Conservation (phyloP, 2,329 filamentous ascomycete genomes). For the Colletotrichum scovillei region DNA sequence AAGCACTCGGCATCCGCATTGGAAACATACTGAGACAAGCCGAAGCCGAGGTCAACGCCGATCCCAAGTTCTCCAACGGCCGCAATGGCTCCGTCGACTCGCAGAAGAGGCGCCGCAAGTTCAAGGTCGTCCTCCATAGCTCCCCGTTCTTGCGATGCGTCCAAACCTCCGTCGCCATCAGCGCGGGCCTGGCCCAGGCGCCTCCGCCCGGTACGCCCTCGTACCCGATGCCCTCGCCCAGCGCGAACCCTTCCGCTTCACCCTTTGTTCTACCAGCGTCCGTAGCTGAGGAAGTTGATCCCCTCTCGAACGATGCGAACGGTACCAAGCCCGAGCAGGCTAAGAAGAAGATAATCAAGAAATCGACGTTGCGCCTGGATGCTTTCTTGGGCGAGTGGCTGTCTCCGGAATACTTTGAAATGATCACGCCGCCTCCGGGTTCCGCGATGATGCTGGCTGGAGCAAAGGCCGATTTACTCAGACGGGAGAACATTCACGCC, state of each 20-base stretch:
- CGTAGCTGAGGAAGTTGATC: constrained; percentile 22
- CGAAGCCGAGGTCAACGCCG: constrained; percentile 54
- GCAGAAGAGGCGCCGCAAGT: constrained; percentile 65
- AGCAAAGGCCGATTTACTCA: constrained; percentile 88
- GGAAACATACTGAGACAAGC: constrained; percentile 74
- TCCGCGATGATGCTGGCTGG: constrained; percentile 88
- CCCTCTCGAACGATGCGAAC: constrained; percentile 32
- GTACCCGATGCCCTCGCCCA: constrained; percentile 47
- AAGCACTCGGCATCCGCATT: constrained; percentile 84
- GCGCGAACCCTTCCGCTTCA: constrained; percentile 29
- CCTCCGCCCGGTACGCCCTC: constrained; percentile 44
- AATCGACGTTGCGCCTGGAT: constrained; percentile 81
- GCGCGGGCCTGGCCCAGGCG: constrained; percentile 82
- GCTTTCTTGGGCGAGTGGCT: constrained; percentile 97
- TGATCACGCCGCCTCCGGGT: constrained; percentile 88
- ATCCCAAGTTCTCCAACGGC: constrained; percentile 35
- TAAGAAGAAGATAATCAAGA: constrained; percentile 55
- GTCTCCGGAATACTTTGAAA: constrained; percentile 90
- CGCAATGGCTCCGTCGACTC: constrained; percentile 37
- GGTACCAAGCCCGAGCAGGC: constrained; percentile 12
- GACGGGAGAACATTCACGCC: constrained; percentile 75
- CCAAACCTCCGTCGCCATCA: constrained; percentile 90
- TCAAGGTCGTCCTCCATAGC: constrained; percentile 87
- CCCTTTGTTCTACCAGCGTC: constrained; percentile 30
- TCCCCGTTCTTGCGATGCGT: constrained; percentile 96